Evolutionary conservation across 768 basidiomycete genomes (phyloP).

Genomic region (Lentinula aciculospora): DNA sequence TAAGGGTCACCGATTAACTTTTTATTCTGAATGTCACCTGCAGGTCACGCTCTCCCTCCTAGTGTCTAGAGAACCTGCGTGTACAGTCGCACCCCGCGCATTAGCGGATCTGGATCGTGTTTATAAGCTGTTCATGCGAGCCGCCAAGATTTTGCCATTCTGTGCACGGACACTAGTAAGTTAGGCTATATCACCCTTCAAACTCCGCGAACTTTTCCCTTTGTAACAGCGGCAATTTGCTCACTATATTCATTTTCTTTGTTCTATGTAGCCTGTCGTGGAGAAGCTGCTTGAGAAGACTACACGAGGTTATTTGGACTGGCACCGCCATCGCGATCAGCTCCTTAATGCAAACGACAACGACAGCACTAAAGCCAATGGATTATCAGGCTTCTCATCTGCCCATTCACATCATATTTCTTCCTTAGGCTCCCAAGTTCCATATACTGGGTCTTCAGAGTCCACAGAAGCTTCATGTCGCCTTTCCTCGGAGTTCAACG

Average conservation of each 20-base stretch:
- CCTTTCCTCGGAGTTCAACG: constrained; percentile 24
- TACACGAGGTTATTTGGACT: constrained; percentile 36
- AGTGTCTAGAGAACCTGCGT: constrained; percentile 55
- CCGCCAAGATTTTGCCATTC: constrained; percentile 53
- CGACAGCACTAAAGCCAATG: background rate
- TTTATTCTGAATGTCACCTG: too few relatives aligned
- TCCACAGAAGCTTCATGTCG: constrained; percentile 17
- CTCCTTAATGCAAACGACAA: background rate
- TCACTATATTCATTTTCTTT: background rate
- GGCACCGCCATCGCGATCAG: constrained; percentile 13
- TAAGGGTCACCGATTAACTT: too few relatives aligned
- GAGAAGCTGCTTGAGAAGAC: constrained; percentile 51
- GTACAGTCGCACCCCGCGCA: constrained; percentile 52
- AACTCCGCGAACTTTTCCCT: background rate
- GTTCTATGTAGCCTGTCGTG: constrained; percentile 40
- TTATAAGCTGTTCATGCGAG: constrained; percentile 50
- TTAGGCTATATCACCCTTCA: constrained; percentile 11
- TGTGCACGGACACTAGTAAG: constrained; percentile 55
- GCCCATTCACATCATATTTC: background rate
- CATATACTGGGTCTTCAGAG: too few relatives aligned
- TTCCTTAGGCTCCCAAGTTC: background rate
- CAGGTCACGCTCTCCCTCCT: constrained; percentile 64
- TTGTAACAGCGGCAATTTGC: background rate
- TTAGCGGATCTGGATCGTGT: constrained; percentile 56
- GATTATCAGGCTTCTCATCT: background rate